phyloP scores from a whole-genome alignment of 2,329 filamentous ascomycete genomes.

The Fusarium sp. region DNA sequence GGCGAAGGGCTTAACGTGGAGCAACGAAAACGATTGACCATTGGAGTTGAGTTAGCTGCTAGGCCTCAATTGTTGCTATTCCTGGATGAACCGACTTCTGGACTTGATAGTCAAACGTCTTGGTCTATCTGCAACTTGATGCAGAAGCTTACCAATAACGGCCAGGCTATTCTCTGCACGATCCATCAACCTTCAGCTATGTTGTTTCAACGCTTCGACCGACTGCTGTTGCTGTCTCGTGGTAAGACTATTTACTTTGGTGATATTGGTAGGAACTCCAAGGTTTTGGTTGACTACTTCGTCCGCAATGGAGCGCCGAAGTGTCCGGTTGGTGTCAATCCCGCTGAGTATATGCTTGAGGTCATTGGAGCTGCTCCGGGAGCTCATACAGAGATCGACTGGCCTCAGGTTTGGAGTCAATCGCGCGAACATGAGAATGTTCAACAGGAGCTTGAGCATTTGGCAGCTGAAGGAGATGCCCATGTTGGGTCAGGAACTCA shows the following conservation, averaged over 20 bases:
- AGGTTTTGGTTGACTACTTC: slow-evolving; percentile 67
- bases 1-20: slow-evolving; percentile 67
- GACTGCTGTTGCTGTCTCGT: slow-evolving; percentile 67
- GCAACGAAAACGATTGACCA: slow-evolving; percentile 67
- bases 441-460: slow-evolving; percentile 47
- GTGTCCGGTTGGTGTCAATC: slow-evolving; percentile 66
- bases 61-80: slow-evolving; percentile 65
- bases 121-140: slow-evolving; percentile 69
- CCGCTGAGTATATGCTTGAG: slow-evolving; percentile 74
- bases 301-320: slow-evolving; percentile 65
- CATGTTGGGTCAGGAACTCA: neutral
- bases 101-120: slow-evolving; percentile 67
- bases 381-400: slow-evolving; percentile 55
- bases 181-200: slow-evolving; percentile 62
- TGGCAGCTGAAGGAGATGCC: slow-evolving; percentile 2
- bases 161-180: slow-evolving; percentile 60
- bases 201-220: slow-evolving; percentile 63
- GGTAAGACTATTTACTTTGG: slow-evolving; percentile 74
- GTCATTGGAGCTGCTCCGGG: slow-evolving; percentile 57
- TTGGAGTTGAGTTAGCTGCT: slow-evolving; percentile 64
- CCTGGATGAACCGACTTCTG: slow-evolving; percentile 66
- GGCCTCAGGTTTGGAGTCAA: slow-evolving; percentile 48
- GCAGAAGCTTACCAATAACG: slow-evolving; percentile 63
- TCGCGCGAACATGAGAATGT: slow-evolving; percentile 46
- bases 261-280: slow-evolving; percentile 66